Percentiles rank a stretch among this genome's conserved stretches.
phyloP scores from a whole-genome alignment of 257 asterid species.

The Leonotis leonurus region DNA sequence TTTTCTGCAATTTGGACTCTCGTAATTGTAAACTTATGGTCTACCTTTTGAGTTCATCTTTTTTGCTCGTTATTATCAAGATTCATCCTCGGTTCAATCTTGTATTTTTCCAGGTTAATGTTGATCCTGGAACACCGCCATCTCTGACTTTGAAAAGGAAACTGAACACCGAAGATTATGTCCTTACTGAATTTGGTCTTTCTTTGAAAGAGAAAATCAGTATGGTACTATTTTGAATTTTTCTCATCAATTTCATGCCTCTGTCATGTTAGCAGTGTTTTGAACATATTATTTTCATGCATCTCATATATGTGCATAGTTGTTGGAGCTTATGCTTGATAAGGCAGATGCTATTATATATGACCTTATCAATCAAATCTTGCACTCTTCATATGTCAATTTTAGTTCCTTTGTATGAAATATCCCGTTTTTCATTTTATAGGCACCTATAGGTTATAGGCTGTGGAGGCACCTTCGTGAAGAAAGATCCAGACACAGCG shows the following conservation, averaged over 20 bases:
- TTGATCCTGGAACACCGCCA: constrained; percentile 64
- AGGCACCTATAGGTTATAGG: constrained; percentile 94
- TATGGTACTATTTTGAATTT: constrained; percentile 49
- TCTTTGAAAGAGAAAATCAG: constrained; percentile 54
- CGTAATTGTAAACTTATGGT: background rate
- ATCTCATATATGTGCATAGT: background rate
- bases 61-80: background rate
- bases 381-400: constrained; percentile 6
- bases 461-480: constrained; percentile 58
- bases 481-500: constrained; percentile 39
- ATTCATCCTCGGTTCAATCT: background rate
- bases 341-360: background rate
- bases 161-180: constrained; percentile 41
- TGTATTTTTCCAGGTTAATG: constrained; percentile 39
- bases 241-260: background rate
- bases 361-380: background rate
- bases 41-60: background rate
- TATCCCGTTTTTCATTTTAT: constrained; percentile 13
- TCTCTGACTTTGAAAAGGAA: constrained; percentile 79
- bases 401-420: background rate
- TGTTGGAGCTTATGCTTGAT: background rate
- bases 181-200: constrained; percentile 58
- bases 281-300: background rate
- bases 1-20: background rate
- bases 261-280: constrained; percentile 6